Percentiles rank a stretch among this genome's conserved stretches.
Conservation (phyloP, 495 filamentous ascomycete species). For the Schizothecium vesticola region DNA sequence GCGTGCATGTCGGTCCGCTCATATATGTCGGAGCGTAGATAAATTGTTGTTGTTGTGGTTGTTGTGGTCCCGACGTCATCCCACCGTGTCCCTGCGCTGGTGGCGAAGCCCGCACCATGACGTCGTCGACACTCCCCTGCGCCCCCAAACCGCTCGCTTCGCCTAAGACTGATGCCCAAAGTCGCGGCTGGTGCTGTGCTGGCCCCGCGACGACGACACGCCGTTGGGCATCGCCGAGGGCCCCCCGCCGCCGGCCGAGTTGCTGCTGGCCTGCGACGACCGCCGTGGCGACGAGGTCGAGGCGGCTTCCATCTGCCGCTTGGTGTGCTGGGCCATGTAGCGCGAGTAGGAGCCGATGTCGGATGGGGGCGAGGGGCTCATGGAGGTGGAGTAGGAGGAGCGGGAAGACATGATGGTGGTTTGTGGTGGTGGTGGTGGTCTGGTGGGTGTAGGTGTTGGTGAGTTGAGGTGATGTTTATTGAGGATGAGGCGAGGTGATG, state of each 20-base stretch:
- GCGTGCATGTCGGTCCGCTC: neutral
- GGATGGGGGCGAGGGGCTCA: conserved; percentile 36
- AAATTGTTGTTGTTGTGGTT: neutral
- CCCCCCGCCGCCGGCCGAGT: conserved; percentile 8
- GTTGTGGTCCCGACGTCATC: neutral
- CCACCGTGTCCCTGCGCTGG: no score
- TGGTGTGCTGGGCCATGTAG: conserved; percentile 48
- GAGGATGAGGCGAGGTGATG: neutral
- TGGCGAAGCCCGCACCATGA: no score
- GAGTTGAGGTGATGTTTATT: neutral
- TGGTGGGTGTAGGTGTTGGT: neutral
- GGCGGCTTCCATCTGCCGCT: conserved; percentile 47
- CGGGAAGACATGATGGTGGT: conserved; percentile 28
- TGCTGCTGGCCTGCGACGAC: conserved; percentile 13
- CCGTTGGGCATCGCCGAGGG: conserved; percentile 33
- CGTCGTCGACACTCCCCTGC: no score
- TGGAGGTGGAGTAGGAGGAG: conserved; percentile 26
- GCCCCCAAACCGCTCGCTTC: no score
- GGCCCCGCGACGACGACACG: conserved; percentile 13
- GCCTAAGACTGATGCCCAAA: conserved; percentile 13
- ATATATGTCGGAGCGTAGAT: neutral
- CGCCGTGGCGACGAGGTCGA: conserved; percentile 19
- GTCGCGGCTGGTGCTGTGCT: conserved; percentile 9
- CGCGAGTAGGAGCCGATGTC: conserved; percentile 42
- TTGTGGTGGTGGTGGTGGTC: neutral